Conservation (phyloP, 257 asterid genomes). For the Nicotiana sylvestris region DNA sequence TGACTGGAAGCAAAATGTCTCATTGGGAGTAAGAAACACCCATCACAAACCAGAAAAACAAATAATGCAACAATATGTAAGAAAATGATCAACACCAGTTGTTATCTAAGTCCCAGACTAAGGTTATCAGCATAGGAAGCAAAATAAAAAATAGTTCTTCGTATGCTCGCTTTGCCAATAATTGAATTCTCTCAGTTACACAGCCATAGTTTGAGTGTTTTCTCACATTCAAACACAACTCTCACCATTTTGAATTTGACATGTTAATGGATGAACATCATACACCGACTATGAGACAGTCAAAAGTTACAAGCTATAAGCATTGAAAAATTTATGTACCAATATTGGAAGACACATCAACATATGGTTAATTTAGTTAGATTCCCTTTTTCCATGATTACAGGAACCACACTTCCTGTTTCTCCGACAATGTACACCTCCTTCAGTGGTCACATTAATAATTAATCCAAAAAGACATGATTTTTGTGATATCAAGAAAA, state of each 20-base stretch:
- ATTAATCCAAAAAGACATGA: too few species aligned
- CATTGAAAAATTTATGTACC: too few species aligned
- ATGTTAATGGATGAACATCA: neutral
- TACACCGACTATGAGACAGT: neutral
- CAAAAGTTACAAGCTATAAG: neutral
- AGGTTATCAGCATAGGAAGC: neutral
- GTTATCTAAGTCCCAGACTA: neutral
- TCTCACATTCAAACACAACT: neutral
- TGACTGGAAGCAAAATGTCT: neutral
- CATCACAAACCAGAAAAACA: neutral
- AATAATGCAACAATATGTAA: neutral
- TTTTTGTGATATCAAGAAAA: too few species aligned
- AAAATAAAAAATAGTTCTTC: neutral
- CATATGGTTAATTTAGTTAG: too few species aligned
- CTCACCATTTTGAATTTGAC: neutral
- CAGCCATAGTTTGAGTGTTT: neutral
- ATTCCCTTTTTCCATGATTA: too few species aligned
- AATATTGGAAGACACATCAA: too few species aligned
- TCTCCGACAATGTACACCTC: too few species aligned
- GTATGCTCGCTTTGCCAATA: neutral
- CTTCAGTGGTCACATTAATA: too few species aligned
- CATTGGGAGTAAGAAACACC: constrained; percentile 7
- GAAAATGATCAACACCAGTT: neutral
- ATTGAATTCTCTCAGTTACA: neutral
- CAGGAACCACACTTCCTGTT: too few species aligned